phyloP scores from a whole-genome alignment of 176 grass and related monocot species.

The Aegilops longissima region DNA sequence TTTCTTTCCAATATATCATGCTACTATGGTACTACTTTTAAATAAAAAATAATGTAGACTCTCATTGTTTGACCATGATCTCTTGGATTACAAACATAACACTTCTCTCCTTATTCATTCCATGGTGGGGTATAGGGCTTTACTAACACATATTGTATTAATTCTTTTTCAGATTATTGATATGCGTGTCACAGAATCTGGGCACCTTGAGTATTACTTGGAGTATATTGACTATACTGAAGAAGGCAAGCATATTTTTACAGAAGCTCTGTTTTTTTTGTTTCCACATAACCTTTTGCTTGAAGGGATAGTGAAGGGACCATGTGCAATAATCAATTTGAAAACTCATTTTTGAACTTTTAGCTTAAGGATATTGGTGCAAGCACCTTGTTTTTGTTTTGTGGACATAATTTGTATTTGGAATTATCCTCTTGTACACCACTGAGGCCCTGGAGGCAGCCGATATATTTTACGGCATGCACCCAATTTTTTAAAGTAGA shows the following conservation, averaged over 20 bases:
- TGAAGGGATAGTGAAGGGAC: not conserved
- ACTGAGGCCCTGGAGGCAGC: not conserved
- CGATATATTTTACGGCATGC: not conserved
- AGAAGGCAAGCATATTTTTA: constrained; percentile 47
- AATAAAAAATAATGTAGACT: not conserved
- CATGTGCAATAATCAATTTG: not conserved
- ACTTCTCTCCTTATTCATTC: not conserved
- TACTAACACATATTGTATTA: not conserved
- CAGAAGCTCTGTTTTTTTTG: constrained; percentile 7
- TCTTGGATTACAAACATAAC: constrained; percentile 1
- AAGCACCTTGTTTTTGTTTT: not conserved
- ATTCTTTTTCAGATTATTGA: constrained; percentile 42
- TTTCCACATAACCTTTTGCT: not conserved
- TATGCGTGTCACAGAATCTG: constrained; percentile 12
- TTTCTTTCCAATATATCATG: not conserved
- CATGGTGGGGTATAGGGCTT: not conserved
- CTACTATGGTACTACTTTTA: not conserved
- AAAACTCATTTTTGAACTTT: constrained; percentile 9
- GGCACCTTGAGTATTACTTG: constrained; percentile 43
- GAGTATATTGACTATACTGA: constrained; percentile 59
- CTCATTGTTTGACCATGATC: not conserved
- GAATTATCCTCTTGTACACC: not conserved
- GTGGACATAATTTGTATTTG: not conserved
- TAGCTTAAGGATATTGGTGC: not conserved
- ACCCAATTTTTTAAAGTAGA: not conserved